These are phyloP conservation scores for Hibiscus tridactylites DNA, from an alignment of 345 rosid genomes.

Conservation along the genomic window DNA sequence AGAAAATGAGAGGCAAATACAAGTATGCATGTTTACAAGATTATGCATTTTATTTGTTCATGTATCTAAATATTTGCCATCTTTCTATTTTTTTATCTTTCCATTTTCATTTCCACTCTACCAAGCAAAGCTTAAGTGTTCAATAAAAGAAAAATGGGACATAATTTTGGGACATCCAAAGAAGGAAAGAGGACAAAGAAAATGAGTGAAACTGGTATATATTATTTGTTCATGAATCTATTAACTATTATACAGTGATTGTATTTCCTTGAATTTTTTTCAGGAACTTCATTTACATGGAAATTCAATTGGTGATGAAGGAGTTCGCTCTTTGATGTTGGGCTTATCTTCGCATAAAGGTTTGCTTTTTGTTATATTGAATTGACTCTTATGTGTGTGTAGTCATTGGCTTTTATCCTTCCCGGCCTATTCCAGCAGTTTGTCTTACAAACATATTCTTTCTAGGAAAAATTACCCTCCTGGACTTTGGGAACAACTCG, in stretches of 20 bases:
- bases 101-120: background rate
- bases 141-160: background rate
- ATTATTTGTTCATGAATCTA: background rate
- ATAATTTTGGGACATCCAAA: background rate
- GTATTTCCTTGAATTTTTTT: background rate
- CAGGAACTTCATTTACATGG: conserved; percentile 98
- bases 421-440: conserved; percentile 2
- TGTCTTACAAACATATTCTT: conserved; percentile 19
- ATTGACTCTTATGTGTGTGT: background rate
- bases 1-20: background rate
- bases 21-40: background rate
- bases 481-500: conserved; percentile 92
- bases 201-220: background rate
- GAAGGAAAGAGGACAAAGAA: background rate
- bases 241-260: background rate
- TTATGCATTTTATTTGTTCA: background rate
- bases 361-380: conserved; percentile 17
- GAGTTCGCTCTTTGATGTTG: conserved; percentile 66
- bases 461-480: conserved; percentile 57
- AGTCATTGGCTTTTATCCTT: background rate
- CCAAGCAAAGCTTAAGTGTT: background rate
- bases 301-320: conserved; percentile 93
- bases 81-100: background rate
- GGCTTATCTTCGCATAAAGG: conserved; percentile 89
- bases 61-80: background rate